phyloP scores from a whole-genome alignment of 2,329 filamentous ascomycete species.

The Neofusicoccum kwambonambiense region DNA sequence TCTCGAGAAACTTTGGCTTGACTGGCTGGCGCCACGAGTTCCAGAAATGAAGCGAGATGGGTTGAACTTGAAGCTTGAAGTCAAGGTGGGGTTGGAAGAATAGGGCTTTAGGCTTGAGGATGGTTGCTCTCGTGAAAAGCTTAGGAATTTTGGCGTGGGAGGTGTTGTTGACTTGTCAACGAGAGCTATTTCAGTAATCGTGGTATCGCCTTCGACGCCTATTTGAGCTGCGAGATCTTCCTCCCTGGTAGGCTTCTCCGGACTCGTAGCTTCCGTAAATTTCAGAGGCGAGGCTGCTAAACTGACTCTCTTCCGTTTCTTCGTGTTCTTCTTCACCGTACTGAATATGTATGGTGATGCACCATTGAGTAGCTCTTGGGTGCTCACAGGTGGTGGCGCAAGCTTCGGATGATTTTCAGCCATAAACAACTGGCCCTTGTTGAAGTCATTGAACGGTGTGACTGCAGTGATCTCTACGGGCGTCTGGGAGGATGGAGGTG shows the following conservation, averaged over 20 bases:
- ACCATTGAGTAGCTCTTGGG: constrained; percentile 45
- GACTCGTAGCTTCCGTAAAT: background rate
- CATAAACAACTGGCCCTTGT: constrained; percentile 20
- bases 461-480: background rate
- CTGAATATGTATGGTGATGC: constrained; percentile 42
- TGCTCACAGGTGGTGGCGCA: constrained; percentile 34
- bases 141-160: background rate
- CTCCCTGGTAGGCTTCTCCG: background rate
- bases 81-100: background rate
- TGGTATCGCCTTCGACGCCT: background rate
- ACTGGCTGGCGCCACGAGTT: background rate
- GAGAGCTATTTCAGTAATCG: background rate
- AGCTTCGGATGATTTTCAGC: constrained; percentile 24
- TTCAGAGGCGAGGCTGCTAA: background rate
- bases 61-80: background rate
- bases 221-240: background rate
- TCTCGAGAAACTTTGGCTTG: background rate
- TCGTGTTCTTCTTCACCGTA: constrained; percentile 40
- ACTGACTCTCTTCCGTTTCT: constrained; percentile 9
- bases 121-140: background rate
- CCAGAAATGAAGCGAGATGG: background rate
- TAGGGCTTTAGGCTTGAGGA: background rate
- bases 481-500: background rate
- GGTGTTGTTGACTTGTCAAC: background rate
- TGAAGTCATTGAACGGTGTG: constrained; percentile 22